phyloP scores from a whole-genome alignment of 148 eudicot species.

The Heliamphora exappendiculata region DNA sequence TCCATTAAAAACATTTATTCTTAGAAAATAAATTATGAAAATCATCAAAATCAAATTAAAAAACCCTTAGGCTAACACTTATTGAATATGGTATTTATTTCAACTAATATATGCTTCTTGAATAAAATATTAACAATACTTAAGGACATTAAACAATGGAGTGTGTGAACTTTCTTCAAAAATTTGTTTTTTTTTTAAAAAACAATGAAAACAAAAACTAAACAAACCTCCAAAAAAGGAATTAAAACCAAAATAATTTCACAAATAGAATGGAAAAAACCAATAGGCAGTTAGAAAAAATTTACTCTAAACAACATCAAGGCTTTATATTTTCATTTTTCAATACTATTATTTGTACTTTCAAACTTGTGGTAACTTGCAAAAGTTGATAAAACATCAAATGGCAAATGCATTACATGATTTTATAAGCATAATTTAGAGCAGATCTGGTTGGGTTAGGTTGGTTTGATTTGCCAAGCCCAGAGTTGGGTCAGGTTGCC shows the following conservation, averaged over 20 bases:
- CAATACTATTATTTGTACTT: no score
- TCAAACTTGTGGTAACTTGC: no score
- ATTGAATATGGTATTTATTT: no score
- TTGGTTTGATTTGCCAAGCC: neutral
- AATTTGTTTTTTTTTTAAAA: no score
- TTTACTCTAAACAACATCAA: no score
- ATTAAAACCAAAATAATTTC: neutral
- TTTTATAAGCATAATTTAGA: neutral
- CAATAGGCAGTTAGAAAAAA: no score
- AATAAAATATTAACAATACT: neutral
- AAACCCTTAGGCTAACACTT: no score
- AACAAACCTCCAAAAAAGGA: neutral
- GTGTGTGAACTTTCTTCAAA: neutral
- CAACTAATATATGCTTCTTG: neutral
- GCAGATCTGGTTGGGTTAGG: neutral
- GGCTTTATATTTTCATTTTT: no score
- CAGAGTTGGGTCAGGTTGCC: neutral
- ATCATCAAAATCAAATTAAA: no score
- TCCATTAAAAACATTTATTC: no score
- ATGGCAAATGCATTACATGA: neutral
- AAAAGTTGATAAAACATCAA: neutral
- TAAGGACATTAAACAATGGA: neutral
- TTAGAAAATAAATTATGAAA: no score
- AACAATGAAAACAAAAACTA: neutral
- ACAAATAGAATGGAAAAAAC: no score